phyloP scores from a whole-genome alignment of 2,329 filamentous ascomycete species.

The Blastomyces gilchristii region DNA sequence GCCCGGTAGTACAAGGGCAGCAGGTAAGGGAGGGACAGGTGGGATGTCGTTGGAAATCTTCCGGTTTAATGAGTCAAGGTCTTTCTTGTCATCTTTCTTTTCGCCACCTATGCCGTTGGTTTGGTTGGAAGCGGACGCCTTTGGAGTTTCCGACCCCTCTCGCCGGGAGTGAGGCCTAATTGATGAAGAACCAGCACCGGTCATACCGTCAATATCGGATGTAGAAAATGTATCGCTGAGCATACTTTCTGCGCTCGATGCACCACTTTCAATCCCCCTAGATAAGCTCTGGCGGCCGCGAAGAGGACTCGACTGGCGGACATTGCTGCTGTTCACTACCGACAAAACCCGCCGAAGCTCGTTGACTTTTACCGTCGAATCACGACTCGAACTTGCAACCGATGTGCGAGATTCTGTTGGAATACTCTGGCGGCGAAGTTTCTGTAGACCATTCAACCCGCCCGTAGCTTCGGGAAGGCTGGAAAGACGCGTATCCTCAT shows the following conservation, averaged over 20 bases:
- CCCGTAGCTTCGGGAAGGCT: constrained; percentile 15
- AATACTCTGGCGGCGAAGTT: constrained; percentile 28
- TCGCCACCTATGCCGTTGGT: constrained; percentile 12
- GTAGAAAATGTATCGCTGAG: constrained; percentile 31
- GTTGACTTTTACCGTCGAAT: constrained; percentile 39
- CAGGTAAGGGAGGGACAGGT: constrained; percentile 38
- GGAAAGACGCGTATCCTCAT: constrained; percentile 16
- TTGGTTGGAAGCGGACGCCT: constrained; percentile 19
- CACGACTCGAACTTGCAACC: constrained; percentile 30
- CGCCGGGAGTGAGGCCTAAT: constrained; percentile 22
- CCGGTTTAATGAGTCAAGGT: constrained; percentile 12
- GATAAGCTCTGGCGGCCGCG: constrained; percentile 27
- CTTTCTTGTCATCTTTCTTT: constrained; percentile 10
- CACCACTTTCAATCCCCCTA: constrained; percentile 25
- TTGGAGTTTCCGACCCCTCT: constrained; percentile 27
- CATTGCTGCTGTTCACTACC: constrained; percentile 26
- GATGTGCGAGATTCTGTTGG: constrained; percentile 28
- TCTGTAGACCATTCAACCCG: constrained; percentile 22
- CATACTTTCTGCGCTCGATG: constrained; percentile 38
- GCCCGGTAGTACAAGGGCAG: constrained; percentile 32
- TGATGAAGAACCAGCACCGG: constrained; percentile 17
- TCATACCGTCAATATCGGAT: constrained; percentile 24
- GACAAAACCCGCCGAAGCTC: constrained; percentile 41
- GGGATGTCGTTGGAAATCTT: constrained; percentile 29
- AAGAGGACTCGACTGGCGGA: constrained; percentile 34